phyloP scores from a whole-genome alignment of 176 grass and related monocot genomes.

The Aegilops speltoides region DNA sequence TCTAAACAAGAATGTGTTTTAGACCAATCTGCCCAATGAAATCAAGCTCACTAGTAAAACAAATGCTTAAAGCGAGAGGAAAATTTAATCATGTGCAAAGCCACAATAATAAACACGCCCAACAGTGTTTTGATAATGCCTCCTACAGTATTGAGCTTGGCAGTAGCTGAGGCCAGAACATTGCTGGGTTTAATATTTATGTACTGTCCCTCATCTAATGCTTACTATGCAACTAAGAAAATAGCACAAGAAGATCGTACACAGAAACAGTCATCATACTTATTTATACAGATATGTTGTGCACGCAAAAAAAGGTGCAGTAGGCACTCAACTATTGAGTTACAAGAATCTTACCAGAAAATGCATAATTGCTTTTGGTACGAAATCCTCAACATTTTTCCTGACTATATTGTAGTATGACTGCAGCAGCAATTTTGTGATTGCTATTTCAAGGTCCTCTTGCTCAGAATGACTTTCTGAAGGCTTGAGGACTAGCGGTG shows the following conservation, averaged over 20 bases:
- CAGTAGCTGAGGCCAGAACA: neutral
- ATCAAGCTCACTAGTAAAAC: neutral
- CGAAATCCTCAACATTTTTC: constrained; percentile 92
- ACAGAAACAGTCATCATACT: neutral
- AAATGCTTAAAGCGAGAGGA: neutral
- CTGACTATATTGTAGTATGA: constrained; percentile 99
- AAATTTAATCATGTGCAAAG: neutral
- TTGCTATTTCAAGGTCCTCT: constrained; percentile 92
- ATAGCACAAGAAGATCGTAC: neutral
- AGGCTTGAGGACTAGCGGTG: constrained; percentile 81
- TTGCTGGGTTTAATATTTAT: neutral
- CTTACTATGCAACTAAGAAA: neutral
- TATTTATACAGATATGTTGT: neutral
- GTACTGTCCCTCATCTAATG: neutral
- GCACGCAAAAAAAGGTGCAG: neutral
- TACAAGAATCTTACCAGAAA: constrained; percentile 60
- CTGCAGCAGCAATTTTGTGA: constrained; percentile 96
- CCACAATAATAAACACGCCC: neutral
- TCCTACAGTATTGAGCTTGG: neutral
- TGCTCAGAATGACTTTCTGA: constrained; percentile 91
- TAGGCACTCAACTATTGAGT: constrained; percentile 1
- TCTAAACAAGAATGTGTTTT: neutral
- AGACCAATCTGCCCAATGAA: neutral
- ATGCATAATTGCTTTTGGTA: constrained; percentile 99
- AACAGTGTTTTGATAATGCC: neutral